Evolutionary conservation across 345 rosid genomes (phyloP).

Genomic region (Eucalyptus pumila): DNA sequence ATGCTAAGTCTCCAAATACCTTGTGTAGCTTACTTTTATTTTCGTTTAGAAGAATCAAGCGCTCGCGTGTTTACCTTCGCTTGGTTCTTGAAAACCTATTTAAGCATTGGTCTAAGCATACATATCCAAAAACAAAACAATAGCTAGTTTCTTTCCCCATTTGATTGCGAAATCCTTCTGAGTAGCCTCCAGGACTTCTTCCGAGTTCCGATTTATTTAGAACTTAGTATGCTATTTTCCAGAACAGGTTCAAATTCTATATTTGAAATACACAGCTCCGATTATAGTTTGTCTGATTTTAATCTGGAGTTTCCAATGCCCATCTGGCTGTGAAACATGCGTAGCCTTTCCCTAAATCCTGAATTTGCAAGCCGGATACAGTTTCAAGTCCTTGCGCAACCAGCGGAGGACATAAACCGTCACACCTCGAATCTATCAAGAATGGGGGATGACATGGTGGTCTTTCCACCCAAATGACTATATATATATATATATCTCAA

Average conservation of each 20-base stretch:
- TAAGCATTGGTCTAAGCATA: background rate
- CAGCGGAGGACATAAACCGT: background rate
- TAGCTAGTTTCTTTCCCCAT: background rate
- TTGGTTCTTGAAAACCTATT: background rate
- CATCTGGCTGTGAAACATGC: background rate
- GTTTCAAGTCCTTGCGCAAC: background rate
- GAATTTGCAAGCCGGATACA: background rate
- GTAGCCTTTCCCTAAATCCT: background rate
- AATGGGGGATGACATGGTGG: background rate
- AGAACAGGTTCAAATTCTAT: background rate
- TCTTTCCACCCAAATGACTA: too few relatives aligned
- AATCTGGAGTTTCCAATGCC: background rate
- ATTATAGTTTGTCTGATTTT: background rate
- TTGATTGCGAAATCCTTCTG: background rate
- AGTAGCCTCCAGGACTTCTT: background rate
- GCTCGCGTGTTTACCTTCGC: background rate
- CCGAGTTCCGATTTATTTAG: background rate
- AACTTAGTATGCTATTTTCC: background rate
- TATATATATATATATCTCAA: background rate
- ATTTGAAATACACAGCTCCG: background rate
- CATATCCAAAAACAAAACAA: background rate
- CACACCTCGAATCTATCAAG: background rate
- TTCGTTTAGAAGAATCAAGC: background rate
- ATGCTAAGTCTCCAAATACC: background rate
- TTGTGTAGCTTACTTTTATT: background rate